phyloP scores from a whole-genome alignment of 1,284 basidiomycete genomes.

The Cutaneotrichosporon spelunceum region DNA sequence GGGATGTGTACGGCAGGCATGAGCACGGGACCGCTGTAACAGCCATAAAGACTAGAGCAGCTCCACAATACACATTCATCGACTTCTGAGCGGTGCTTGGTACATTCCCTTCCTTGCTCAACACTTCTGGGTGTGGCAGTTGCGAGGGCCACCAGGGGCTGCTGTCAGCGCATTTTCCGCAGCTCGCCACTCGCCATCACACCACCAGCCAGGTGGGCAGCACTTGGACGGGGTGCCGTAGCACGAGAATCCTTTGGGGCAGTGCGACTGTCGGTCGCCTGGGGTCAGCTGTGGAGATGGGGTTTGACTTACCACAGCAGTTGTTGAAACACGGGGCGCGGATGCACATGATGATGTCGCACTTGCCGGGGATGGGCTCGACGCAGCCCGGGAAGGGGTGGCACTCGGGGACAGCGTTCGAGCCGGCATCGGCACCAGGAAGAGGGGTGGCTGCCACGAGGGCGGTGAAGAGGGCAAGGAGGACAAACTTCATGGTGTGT shows the following conservation, averaged over 20 bases:
- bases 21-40: background rate
- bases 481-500: conserved; percentile 1
- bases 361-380: background rate
- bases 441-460: background rate
- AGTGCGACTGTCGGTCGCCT: background rate
- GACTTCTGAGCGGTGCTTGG: background rate
- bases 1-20: background rate
- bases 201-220: conserved; percentile 1
- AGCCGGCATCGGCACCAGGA: background rate
- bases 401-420: too few species aligned
- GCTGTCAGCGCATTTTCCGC: background rate
- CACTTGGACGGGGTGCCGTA: background rate
- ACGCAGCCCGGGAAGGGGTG: background rate
- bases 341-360: background rate
- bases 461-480: background rate
- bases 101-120: background rate
- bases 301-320: background rate
- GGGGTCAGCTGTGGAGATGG: background rate
- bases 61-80: background rate
- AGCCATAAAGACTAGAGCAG: too few species aligned
- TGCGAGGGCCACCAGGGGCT: background rate
- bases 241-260: background rate
- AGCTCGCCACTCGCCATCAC: background rate
- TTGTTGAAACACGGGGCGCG: background rate
- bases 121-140: background rate